These are phyloP conservation scores for Sarocladium kiliense DNA, from an alignment of 2,329 filamentous ascomycete species.

Conservation along the genomic window DNA sequence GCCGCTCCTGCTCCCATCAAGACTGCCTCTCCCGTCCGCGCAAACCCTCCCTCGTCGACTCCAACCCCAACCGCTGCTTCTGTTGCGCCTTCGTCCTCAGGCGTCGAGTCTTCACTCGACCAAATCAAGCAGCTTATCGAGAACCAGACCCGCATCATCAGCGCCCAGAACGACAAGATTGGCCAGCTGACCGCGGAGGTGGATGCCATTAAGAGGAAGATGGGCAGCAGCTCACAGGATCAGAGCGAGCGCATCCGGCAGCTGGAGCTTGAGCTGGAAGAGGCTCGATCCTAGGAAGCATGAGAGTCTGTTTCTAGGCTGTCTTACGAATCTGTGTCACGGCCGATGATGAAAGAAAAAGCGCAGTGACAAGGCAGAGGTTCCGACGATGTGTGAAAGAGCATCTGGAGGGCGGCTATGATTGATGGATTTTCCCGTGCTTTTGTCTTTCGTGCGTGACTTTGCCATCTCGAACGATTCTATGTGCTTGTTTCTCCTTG, in stretches of 20 bases:
- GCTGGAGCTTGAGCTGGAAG: constrained; percentile 62
- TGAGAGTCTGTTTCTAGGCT: neutral
- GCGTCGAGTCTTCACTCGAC: constrained; percentile 57
- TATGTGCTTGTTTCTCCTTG: neutral
- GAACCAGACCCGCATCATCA: constrained; percentile 72
- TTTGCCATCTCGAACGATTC: neutral
- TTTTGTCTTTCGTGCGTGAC: constrained; percentile 1
- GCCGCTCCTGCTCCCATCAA: constrained; percentile 14
- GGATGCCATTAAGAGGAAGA: constrained; percentile 73
- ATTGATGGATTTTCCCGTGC: constrained; percentile 1
- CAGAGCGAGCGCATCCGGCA: constrained; percentile 65
- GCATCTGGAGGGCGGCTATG: neutral
- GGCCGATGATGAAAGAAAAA: constrained; percentile 3
- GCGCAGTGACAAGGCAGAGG: neutral
- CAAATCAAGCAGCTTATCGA: constrained; percentile 76
- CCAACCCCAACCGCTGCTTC: constrained; percentile 13
- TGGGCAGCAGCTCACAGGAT: constrained; percentile 52
- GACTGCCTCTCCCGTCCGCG: constrained; percentile 21
- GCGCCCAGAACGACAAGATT: constrained; percentile 72
- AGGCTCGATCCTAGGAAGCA: constrained; percentile 46
- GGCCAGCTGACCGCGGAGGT: constrained; percentile 65
- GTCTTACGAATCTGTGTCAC: neutral
- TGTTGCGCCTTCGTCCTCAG: constrained; percentile 19
- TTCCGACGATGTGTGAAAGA: neutral
- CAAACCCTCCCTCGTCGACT: constrained; percentile 9